Base-by-base conservation (phyloP, 2,329 filamentous ascomycete genomes). In the Cordyceps militaris region DNA sequence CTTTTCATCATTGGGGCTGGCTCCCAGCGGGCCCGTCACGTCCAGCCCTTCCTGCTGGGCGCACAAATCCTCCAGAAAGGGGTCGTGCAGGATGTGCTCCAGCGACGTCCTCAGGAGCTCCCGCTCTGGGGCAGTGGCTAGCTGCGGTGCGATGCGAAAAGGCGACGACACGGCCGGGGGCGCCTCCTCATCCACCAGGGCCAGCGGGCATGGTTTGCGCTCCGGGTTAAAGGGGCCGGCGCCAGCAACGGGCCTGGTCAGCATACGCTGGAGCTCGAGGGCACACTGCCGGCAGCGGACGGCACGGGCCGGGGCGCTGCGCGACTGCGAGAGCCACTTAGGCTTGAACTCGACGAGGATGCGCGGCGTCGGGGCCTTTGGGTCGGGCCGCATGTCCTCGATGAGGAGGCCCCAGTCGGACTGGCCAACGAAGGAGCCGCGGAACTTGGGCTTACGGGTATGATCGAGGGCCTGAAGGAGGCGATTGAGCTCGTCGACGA, bases 291-390 rank as follows among this genome's bases (percentile, higher is more conserved):
- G 83, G 72, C 89, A 94, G 52, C 87, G 78, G 52, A 76, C 79
- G 42, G 87, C 81, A 28, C 73, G 71, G 0, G 67, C 26, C 1
- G 89, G 89, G 0, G 89, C 88, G 38, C 82, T 84, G 4, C 86
- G 88, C 2, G 88, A 92, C 68, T 91, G 88, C 9, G 79, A 74
- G 26, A 94, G 80, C 89, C 89, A 94, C 71, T 94, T 94, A 14
- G 89, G 89, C 69, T 94, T 94, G 72, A 93, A 87, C 68, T 93
- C 88, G 57, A 89, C 74, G 32, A 88, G 68, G 28, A 69, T 57
- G 58, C 63, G 70, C 69, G 69, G 54, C 26, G 9, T 21, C 16
- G 34, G 57, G 10, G 14, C 32, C 28, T 34, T 55, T 21, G 23
- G 43, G 9, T 55, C 54, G 32, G 71, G 67, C 24, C 69, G 65